A percentile compares a stretch with the other conserved stretches of the same genome.
Conservation (phyloP, 805 yeast genomes). For the Candida saitoana region DNA sequence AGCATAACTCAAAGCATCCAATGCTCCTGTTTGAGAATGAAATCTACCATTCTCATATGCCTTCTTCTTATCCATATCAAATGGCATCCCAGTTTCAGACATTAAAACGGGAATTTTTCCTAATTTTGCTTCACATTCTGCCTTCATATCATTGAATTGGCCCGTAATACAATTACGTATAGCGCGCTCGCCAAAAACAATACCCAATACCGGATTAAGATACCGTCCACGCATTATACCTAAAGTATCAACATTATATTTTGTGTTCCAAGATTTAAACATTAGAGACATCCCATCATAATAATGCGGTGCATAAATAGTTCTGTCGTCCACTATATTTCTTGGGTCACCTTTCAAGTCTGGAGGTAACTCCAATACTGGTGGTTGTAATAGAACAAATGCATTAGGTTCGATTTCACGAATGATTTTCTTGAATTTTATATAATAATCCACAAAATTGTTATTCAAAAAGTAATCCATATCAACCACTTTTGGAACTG, state of each 20-base stretch:
- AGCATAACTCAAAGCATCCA: constrained; percentile 78
- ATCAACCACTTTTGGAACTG: constrained; percentile 30
- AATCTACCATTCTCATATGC: constrained; percentile 69
- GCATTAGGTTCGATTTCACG: constrained; percentile 41
- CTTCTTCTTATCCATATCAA: constrained; percentile 81
- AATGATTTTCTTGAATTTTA: constrained; percentile 44
- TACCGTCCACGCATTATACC: constrained; percentile 83
- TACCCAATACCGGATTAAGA: constrained; percentile 63
- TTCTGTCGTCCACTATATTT: constrained; percentile 53
- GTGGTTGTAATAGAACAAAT: constrained; percentile 71
- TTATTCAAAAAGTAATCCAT: constrained; percentile 57
- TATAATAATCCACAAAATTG: constrained; percentile 62
- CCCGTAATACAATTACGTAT: constrained; percentile 67
- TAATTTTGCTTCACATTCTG: constrained; percentile 57
- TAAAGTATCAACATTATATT: constrained; percentile 80
- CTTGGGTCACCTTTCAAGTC: constrained; percentile 44
- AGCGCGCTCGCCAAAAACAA: constrained; percentile 77
- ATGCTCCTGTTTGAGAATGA: constrained; percentile 70
- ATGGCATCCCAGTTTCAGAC: constrained; percentile 97
- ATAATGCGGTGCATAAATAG: constrained; percentile 82
- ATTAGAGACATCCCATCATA: constrained; percentile 93
- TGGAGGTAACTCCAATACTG: constrained; percentile 79
- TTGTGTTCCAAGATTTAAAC: constrained; percentile 84
- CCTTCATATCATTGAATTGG: constrained; percentile 64
- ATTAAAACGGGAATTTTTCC: constrained; percentile 76